Conservation (phyloP, 1,284 basidiomycete genomes). For the Microbotryum lychnidis-dioicae region DNA sequence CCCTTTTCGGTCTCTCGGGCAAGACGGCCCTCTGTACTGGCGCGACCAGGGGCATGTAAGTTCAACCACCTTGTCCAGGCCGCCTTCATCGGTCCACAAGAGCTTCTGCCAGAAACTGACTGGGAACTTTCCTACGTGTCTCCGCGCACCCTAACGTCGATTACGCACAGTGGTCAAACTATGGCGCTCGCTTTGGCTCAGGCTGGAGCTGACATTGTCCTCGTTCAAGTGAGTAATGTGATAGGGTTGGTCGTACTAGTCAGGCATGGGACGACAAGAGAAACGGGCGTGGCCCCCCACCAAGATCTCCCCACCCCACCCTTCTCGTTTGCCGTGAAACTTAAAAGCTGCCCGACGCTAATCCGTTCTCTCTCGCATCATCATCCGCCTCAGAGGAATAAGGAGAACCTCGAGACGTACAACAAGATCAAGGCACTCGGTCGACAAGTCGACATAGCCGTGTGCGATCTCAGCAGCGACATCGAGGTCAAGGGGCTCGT, state of each 20-base stretch:
- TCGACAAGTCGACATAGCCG: constrained; percentile 49
- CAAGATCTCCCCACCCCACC: constrained; percentile 3
- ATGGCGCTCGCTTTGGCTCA: constrained; percentile 46
- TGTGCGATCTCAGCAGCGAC: constrained; percentile 67
- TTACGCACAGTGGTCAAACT: constrained; percentile 35
- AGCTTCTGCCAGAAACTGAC: background rate
- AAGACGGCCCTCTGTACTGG: constrained; percentile 43
- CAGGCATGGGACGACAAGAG: no score
- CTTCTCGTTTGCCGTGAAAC: background rate
- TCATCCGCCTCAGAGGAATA: constrained; percentile 46
- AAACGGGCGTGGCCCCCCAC: constrained; percentile 11
- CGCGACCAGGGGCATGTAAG: constrained; percentile 22
- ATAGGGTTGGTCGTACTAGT: no score
- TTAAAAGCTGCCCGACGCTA: background rate
- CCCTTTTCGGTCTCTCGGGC: constrained; percentile 44
- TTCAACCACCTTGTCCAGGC: background rate
- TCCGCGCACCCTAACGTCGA: background rate
- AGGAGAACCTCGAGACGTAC: constrained; percentile 45
- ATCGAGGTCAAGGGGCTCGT: constrained; percentile 56
- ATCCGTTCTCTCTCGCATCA: constrained; percentile 34
- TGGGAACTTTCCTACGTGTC: background rate
- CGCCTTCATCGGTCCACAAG: background rate
- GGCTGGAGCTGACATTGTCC: constrained; percentile 66
- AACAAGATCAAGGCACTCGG: constrained; percentile 51
- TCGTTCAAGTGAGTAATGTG: constrained; percentile 44